Base-by-base conservation (phyloP, 371 early-diverging fungal genomes). In the Zopfochytrium polystomum region DNA sequence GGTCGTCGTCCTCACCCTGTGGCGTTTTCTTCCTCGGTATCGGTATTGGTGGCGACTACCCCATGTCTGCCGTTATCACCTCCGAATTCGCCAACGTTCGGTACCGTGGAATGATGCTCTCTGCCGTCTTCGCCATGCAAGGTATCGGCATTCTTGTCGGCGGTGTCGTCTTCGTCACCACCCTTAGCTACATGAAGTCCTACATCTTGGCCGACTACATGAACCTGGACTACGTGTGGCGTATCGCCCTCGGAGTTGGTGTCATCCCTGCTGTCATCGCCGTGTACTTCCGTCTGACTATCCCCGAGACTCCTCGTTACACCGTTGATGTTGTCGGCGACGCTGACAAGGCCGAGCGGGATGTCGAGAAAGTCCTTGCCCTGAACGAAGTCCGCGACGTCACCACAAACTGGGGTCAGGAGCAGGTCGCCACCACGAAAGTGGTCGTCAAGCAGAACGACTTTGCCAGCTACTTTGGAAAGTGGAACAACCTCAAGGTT, bases 81-180 rank as follows among this genome's bases (percentile, higher is more conserved):
- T n/a, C n/a, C n/a, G n/a, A n/a, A n/a, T n/a, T n/a, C n/a, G n/a
- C n/a, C n/a, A n/a, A n/a, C n/a, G n/a, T n/a, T n/a, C n/a, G n/a
- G n/a, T n/a, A n/a, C 62, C 85, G 92, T 52, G 92, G 92, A 53
- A 80, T 81, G 29, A 87, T 90, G 89, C 86, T 91, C 72, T 87
- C 90, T 13, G 77, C 88, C 18, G 90, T 92, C 31, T 94, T 92
- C 76, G 82, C 91, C 55, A 92, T n/a, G n/a, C n/a, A n/a, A n/a
- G n/a, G n/a, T n/a, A n/a, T n/a, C n/a, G n/a, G n/a, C n/a, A n/a
- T n/a, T 92, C 72, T 94, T 47, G 75, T 87, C 33, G 89, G 90
- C 32, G 82, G 87, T 20, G 70, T 91, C 20, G 86, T 89, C 29
- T 79, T 86, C n/a, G 68, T 90, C 13, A 60, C 87, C 23, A 66